Evolutionary conservation across 2,329 filamentous ascomycete genomes (phyloP), one percentile per base, ranked within the genome.

Genomic region (Claviceps monticola): DNA sequence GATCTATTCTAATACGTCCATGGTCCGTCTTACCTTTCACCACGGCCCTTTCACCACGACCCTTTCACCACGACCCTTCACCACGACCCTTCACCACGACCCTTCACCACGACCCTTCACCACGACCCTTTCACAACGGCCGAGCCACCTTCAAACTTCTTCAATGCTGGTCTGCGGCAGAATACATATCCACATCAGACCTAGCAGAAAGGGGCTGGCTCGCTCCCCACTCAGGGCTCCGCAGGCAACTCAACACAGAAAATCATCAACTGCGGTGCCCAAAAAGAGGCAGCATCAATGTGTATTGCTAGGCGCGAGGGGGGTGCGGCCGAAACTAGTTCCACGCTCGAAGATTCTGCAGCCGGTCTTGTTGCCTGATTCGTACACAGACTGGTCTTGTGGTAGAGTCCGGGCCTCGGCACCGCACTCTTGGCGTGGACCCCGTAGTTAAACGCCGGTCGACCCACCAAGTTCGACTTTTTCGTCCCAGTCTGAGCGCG

Each of bases 371-470:
- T 50, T 46, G 6, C 43, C 43, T 47, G 26, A 49, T 36, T 45
- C 11, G 5, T 16, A 38, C 48, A 29, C 48, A 48, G 26, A 36
- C 46, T 51, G 16, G 38, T 48, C n/a, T 34, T 41, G 16, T 42
- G 14, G 34, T 42, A 46, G 41, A 51, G 41, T 41, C 52, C 49
- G 49, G n/a, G 46, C 49, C 52, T 51, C 52, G 49, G 52, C 29
- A 48, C 11, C 36, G 34, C n/a, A 16, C 7, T 39, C n/a, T 41
- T 23, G 17, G 39, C 37, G 16, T 26, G 52, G 39, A 46, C 41
- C 48, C 42, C 34, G 29, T 34, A n/a, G n/a, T n/a, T n/a, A 14
- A 21, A 38, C 36, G 43, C 45, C 43, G 47, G 39, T 19, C 38
- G n/a, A 36, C 41, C 41, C 46, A 39, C 36, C 46, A 46, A 17